These are phyloP conservation scores for Trypanosoma rangeli DNA, from an alignment of 208 protist species.

Conservation along the genomic window DNA sequence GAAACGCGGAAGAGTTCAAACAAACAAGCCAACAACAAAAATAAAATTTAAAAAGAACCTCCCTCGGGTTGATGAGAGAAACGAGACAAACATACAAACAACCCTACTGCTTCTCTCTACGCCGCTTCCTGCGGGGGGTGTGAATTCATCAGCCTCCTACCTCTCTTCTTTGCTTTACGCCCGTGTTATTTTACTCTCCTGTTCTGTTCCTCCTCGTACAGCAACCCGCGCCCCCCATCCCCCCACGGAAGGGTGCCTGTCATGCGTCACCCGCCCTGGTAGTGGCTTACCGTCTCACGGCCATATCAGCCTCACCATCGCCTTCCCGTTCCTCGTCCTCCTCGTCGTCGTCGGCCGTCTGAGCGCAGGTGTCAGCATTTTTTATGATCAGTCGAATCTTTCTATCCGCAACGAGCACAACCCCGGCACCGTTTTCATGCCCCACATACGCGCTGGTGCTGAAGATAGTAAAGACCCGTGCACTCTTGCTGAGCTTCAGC, in stretches of 20 bases:
- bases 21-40: slow-evolving; percentile 2
- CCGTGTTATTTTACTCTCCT: no score
- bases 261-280: not conserved
- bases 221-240: no score
- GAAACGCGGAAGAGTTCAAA: no score
- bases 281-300: no score
- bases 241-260: not conserved
- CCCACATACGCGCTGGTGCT: slow-evolving; percentile 93
- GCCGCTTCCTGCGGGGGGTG: no score
- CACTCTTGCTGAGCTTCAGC: slow-evolving; percentile 89
- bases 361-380: slow-evolving; percentile 63
- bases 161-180: no score
- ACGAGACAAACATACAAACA: not conserved
- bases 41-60: not conserved
- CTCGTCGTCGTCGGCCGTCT: slow-evolving; percentile 12
- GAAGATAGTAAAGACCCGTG: slow-evolving; percentile 93
- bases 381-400: slow-evolving; percentile 93
- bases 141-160: no score
- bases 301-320: slow-evolving; percentile 22
- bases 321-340: slow-evolving; percentile 42
- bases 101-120: no score
- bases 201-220: no score
- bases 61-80: not conserved
- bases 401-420: slow-evolving; percentile 86
- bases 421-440: slow-evolving; percentile 89